These are phyloP conservation scores for Trichoderma koningii DNA, from an alignment of 2,329 filamentous ascomycete species.

Conservation along the genomic window DNA sequence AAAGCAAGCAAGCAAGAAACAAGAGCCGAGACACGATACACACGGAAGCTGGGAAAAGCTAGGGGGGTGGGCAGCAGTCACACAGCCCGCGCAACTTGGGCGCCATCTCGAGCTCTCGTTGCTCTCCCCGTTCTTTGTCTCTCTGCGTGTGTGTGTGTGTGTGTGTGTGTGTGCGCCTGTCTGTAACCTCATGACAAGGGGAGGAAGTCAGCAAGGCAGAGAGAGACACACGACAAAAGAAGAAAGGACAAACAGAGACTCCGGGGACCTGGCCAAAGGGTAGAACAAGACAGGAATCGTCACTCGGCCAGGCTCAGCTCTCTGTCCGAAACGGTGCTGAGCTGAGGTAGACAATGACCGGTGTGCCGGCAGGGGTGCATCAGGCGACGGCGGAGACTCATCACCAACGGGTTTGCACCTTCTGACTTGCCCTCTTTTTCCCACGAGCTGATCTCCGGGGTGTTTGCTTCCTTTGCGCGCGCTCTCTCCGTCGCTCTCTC, in stretches of 20 bases:
- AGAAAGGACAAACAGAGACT: neutral
- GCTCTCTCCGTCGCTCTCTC: neutral
- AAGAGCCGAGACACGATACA: neutral
- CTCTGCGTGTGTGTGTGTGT: too few relatives aligned
- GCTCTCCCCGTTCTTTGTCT: neutral
- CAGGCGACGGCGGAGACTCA: conserved; percentile 25
- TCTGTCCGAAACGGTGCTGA: conserved; percentile 1
- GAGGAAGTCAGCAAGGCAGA: neutral
- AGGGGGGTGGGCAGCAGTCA: conserved; percentile 12
- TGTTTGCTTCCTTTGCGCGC: neutral
- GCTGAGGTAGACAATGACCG: conserved; percentile 22
- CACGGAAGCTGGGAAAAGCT: neutral
- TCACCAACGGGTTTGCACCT: conserved; percentile 21
- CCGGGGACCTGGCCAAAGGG: too few relatives aligned
- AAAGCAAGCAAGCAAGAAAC: too few relatives aligned
- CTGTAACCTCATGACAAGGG: conserved; percentile 5
- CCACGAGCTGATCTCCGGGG: neutral
- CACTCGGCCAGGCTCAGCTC: conserved; percentile 14
- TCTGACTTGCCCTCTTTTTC: conserved; percentile 9
- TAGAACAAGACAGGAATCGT: conserved; percentile 16
- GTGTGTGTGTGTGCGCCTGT: too few relatives aligned
- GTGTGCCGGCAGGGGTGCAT: conserved; percentile 20
- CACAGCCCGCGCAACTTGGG: conserved; percentile 4
- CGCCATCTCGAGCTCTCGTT: neutral
- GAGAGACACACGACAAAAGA: neutral